Percentiles rank a stretch among this genome's conserved stretches.
Evolutionary conservation across 2,329 filamentous ascomycete genomes (phyloP).

Genomic region (Cercospora brassicicola): DNA sequence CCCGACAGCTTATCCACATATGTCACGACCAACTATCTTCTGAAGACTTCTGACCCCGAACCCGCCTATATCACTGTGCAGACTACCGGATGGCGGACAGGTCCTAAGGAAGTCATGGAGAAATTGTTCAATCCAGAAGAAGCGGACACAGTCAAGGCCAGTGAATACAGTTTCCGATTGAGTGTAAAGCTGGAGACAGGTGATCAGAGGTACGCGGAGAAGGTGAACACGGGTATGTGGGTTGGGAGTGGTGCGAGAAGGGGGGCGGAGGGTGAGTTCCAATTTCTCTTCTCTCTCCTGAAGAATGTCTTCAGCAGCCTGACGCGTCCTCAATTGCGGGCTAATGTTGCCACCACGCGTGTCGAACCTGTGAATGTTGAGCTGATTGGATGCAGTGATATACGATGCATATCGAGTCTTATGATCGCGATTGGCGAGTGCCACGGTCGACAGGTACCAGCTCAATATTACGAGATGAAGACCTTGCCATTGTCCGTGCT

Average conservation of each 20-base stretch:
- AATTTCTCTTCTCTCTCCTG: neutral
- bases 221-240: conserved; percentile 24
- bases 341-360: neutral
- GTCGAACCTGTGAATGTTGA: neutral
- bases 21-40: conserved; percentile 23
- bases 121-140: conserved; percentile 21
- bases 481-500: neutral
- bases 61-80: conserved; percentile 26
- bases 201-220: conserved; percentile 20
- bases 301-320: neutral
- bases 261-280: conserved; percentile 22
- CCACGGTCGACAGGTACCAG: neutral
- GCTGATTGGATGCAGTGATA: conserved; percentile 17
- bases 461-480: neutral
- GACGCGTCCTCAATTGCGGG: neutral
- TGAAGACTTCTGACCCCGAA: conserved; percentile 19
- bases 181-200: conserved; percentile 25
- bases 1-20: conserved; percentile 19
- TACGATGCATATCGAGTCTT: conserved; percentile 24
- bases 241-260: conserved; percentile 22
- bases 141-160: conserved; percentile 22
- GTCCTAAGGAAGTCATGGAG: conserved; percentile 22
- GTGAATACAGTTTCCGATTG: conserved; percentile 23
- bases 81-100: conserved; percentile 26
- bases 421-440: neutral